Percentiles rank a stretch among this genome's conserved stretches.
Evolutionary conservation across 2,329 filamentous ascomycete species (phyloP).

Genomic region (Coniochaeta sp.): DNA sequence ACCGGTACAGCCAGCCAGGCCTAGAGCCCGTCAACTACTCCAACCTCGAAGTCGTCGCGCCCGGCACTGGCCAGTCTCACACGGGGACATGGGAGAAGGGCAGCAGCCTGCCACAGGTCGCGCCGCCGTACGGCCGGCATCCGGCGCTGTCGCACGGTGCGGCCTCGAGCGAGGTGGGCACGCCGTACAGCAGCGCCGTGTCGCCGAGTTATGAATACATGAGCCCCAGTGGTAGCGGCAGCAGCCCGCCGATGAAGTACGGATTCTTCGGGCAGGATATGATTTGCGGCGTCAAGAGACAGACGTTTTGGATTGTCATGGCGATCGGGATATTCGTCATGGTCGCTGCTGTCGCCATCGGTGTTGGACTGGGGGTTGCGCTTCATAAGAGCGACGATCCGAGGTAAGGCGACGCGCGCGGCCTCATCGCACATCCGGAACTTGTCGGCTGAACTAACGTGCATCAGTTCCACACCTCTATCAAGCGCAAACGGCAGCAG

Average conservation of each 20-base stretch:
- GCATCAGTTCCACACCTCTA: background rate
- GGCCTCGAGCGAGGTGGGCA: background rate
- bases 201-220: background rate
- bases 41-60: slow-evolving; percentile 6
- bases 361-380: slow-evolving; percentile 25
- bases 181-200: background rate
- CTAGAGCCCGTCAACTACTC: slow-evolving; percentile 10
- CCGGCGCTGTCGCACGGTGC: background rate
- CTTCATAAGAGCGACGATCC: slow-evolving; percentile 8
- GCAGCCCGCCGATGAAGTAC: background rate
- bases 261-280: slow-evolving; percentile 4
- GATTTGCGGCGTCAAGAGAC: slow-evolving; percentile 22
- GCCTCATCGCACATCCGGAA: background rate
- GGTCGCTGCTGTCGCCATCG: slow-evolving; percentile 22
- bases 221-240: background rate
- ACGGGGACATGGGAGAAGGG: slow-evolving; percentile 3
- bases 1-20: slow-evolving; percentile 6
- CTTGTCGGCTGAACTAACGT: background rate
- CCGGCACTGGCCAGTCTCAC: background rate
- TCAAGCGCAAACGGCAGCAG: slow-evolving; percentile 5
- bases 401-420: background rate
- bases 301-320: slow-evolving; percentile 20
- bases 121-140: background rate
- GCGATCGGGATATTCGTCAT: slow-evolving; percentile 20
- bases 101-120: slow-evolving; percentile 5